These are phyloP conservation scores for Craterostigma plantagineum DNA, from an alignment of 257 asterid species.

Conservation along the genomic window DNA sequence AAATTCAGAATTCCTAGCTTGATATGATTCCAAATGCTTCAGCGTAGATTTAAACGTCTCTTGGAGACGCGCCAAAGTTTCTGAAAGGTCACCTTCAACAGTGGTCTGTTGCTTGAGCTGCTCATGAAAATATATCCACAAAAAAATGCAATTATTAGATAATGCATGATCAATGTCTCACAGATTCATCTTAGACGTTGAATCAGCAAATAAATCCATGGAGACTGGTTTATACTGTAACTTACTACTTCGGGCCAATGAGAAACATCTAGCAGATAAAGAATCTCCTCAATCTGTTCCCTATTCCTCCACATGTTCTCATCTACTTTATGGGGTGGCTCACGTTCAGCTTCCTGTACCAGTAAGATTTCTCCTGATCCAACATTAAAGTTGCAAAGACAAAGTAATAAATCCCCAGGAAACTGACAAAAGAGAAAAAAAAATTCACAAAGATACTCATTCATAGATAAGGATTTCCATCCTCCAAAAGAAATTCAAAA, in stretches of 20 bases:
- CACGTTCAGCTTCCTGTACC: conserved; percentile 51
- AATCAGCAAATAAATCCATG: neutral
- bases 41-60: conserved; percentile 40
- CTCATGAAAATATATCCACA: conserved; percentile 4
- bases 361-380: conserved; percentile 44
- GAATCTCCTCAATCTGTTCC: conserved; percentile 86
- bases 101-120: conserved; percentile 45
- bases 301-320: conserved; percentile 96
- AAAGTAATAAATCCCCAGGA: neutral
- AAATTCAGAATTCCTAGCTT: conserved; percentile 64
- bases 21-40: conserved; percentile 43
- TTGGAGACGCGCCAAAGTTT: conserved; percentile 33
- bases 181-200: neutral
- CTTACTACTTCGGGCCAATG: conserved; percentile 62
- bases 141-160: conserved; percentile 6
- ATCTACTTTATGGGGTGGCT: conserved; percentile 90
- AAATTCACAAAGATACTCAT: no score
- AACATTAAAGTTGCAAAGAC: conserved; percentile 1
- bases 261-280: conserved; percentile 37
- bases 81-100: conserved; percentile 33
- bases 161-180: neutral
- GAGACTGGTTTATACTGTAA: neutral
- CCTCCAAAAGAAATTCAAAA: no score
- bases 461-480: no score
- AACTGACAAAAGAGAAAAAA: no score